Percentiles rank a stretch among this genome's conserved stretches.
These are phyloP conservation scores for Ustilago bromivora DNA, from an alignment of 1,284 basidiomycete genomes.

Conservation along the genomic window DNA sequence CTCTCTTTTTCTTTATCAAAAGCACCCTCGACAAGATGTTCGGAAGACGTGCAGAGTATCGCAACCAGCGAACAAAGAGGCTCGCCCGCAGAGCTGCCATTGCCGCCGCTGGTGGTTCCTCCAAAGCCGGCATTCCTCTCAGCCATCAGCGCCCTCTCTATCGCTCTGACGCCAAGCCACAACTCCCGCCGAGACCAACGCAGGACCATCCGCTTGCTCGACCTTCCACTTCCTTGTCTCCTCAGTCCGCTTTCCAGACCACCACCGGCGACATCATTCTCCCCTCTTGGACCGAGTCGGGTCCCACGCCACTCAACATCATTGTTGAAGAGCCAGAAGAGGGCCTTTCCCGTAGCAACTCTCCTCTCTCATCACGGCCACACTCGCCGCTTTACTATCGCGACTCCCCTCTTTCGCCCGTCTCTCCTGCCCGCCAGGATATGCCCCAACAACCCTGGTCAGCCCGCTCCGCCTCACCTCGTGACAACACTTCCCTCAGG, in stretches of 20 bases:
- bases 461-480: conserved; percentile 14
- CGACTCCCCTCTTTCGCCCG: conserved; percentile 13
- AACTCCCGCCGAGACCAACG: conserved; percentile 39
- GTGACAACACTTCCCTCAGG: conserved; percentile 39
- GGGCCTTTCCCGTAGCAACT: conserved; percentile 24
- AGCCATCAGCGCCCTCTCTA: conserved; percentile 49
- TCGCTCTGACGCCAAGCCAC: conserved; percentile 36
- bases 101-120: conserved; percentile 42
- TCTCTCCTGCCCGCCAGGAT: conserved; percentile 11
- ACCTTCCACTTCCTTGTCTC: conserved; percentile 8
- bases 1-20: conserved; percentile 40
- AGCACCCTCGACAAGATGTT: conserved; percentile 47
- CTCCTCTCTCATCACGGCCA: conserved; percentile 22
- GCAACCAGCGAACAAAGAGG: conserved; percentile 39
- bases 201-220: conserved; percentile 30
- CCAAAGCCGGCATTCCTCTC: conserved; percentile 39
- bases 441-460: conserved; percentile 21
- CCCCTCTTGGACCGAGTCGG: conserved; percentile 47
- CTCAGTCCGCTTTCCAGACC: conserved; percentile 27
- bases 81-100: conserved; percentile 46
- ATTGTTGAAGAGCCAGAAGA: conserved; percentile 53
- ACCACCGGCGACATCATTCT: conserved; percentile 48
- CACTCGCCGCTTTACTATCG: conserved; percentile 20
- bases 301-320: conserved; percentile 46
- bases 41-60: conserved; percentile 46